Evolutionary conservation across 73 alveolate genomes (phyloP).

Genomic region (Symbiodinium pilosum): DNA sequence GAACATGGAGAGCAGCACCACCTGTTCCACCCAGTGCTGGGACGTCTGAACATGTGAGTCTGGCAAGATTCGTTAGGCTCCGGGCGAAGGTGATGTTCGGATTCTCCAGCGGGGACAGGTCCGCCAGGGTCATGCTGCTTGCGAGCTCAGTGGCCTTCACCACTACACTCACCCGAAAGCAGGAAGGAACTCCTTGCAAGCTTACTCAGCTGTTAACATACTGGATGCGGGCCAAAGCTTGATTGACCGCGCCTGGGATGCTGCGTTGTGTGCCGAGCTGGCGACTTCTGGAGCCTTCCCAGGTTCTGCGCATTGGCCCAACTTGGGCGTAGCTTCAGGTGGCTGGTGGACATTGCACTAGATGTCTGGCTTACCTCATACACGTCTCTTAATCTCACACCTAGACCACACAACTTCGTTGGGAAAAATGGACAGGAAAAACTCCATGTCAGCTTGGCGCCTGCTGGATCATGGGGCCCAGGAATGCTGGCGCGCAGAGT

Average conservation of each 20-base stretch:
- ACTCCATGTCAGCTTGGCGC: background rate
- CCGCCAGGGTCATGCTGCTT: constrained; percentile 59
- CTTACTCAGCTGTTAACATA: background rate
- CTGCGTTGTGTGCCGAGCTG: background rate
- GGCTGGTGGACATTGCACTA: too few species aligned
- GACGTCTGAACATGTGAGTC: too few species aligned
- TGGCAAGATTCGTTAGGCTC: background rate
- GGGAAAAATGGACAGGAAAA: background rate
- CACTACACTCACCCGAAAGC: background rate
- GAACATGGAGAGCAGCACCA: constrained; percentile 51
- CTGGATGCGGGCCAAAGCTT: too few species aligned
- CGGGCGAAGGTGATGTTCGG: constrained; percentile 65
- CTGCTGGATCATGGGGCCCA: constrained; percentile 68
- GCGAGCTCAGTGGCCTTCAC: constrained; percentile 33
- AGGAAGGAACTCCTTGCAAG: background rate
- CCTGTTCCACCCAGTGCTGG: background rate
- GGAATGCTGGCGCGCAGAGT: constrained; percentile 60
- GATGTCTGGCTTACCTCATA: too few species aligned
- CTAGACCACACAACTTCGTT: too few species aligned
- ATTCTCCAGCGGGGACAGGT: constrained; percentile 77
- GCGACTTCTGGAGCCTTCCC: background rate
- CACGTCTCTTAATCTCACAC: too few species aligned
- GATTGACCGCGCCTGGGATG: background rate
- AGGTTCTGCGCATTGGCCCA: too few species aligned
- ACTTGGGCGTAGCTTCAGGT: too few species aligned